Evolutionary conservation across 805 yeast genomes (phyloP).

Genomic region (Myxozyma neotropica): DNA sequence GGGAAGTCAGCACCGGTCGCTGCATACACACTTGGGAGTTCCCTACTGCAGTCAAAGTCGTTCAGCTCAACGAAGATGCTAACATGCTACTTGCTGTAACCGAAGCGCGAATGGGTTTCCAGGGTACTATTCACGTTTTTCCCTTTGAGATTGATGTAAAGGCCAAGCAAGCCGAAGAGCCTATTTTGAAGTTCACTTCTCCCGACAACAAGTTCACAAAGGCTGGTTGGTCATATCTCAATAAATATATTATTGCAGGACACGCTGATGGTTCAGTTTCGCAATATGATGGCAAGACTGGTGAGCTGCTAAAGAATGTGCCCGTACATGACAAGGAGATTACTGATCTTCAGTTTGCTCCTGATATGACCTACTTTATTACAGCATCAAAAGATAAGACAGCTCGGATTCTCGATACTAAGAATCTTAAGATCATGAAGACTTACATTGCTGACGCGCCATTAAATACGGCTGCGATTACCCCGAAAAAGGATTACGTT

Average conservation of each 20-base stretch:
- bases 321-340: constrained; percentile 72
- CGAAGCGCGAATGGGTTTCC: constrained; percentile 89
- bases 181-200: constrained; percentile 39
- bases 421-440: constrained; percentile 69
- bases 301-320: constrained; percentile 61
- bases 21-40: constrained; percentile 71
- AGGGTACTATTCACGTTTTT: constrained; percentile 73
- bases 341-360: constrained; percentile 88
- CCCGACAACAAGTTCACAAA: constrained; percentile 59
- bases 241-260: constrained; percentile 72
- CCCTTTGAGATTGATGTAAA: constrained; percentile 57
- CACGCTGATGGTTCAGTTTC: constrained; percentile 85
- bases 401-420: constrained; percentile 77
- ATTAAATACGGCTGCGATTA: constrained; percentile 90
- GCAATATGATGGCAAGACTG: constrained; percentile 76
- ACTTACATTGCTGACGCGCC: constrained; percentile 87
- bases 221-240: constrained; percentile 78
- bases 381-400: constrained; percentile 91
- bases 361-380: constrained; percentile 84
- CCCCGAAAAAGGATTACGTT: constrained; percentile 89
- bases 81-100: constrained; percentile 71
- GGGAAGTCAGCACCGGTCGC: constrained; percentile 81
- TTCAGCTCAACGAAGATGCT: constrained; percentile 78
- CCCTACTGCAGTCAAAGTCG: constrained; percentile 87
- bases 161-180: constrained; percentile 34